Evolutionary conservation across 2,329 filamentous ascomycete genomes (phyloP), one percentile per base, ranked within the genome.

Genomic region (Fusarium foetens): DNA sequence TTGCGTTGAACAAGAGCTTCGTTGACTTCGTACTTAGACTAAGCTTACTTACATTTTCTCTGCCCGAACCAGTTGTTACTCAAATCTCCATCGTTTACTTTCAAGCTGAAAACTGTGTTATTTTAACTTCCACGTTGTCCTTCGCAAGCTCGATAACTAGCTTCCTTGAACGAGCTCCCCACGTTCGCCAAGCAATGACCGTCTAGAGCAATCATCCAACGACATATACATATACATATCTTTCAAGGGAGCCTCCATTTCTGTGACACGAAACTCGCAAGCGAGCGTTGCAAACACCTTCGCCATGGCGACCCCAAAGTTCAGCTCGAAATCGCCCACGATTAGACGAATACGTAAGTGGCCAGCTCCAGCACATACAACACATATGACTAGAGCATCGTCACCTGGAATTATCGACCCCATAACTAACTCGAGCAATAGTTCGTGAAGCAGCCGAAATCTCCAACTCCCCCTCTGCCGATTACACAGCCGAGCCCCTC

Each of bases 401-500:
- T 23, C 10, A 8, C 25, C 21, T 33, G 9, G 12, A 35, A 17
- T 9, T 7, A 12, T 41, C 17, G 19, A 23, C 3, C 33, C 6
- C 8, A 21, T 48, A 27, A 17, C 62, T 68, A 39, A 70, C 29
- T 6, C 17, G 7, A 10, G n/a, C 1, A 36, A 8, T 27, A 61
- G 92, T 98, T 79, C 94, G 94, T 83, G 96, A 98, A 90, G 95
- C 95, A 64, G 88, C 92, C 66, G 96, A 98, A 81, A 89, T 99
- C 62, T 91, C 93, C 68, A 87, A 86, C 65, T 88, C 92, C 41
- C 94, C 95, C 8, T 96, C 94, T 5, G 86, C 93, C 59, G 94
- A 97, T 84, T 97, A 95, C 83, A 90, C 92, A 75, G 96, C 95
- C 43, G 87, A 91, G 8, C 96, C 96, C 1, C 89, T 95, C 70